Conservation (phyloP, 805 yeast genomes). For the Dipodascopsis uninucleata region DNA sequence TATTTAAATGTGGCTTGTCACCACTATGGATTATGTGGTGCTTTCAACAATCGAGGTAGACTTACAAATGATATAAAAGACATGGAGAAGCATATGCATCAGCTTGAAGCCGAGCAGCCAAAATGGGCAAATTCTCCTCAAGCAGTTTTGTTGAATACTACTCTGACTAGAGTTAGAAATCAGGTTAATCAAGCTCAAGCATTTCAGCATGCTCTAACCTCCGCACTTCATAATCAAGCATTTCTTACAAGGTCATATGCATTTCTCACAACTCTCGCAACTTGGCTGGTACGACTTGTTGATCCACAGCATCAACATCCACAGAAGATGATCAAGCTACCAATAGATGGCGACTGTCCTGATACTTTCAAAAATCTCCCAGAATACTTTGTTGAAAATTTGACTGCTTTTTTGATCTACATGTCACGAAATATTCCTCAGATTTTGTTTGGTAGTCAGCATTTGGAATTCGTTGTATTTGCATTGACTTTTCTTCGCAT, state of each 20-base stretch:
- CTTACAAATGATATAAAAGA: slow-evolving; percentile 49
- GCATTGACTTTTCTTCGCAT: slow-evolving; percentile 73
- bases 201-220: slow-evolving; percentile 56
- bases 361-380: slow-evolving; percentile 81
- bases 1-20: slow-evolving; percentile 72
- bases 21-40: slow-evolving; percentile 88
- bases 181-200: slow-evolving; percentile 41
- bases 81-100: slow-evolving; percentile 47
- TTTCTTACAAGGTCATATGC: slow-evolving; percentile 69
- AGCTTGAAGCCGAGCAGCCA: slow-evolving; percentile 43
- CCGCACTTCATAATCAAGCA: slow-evolving; percentile 54
- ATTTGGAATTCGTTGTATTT: slow-evolving; percentile 57
- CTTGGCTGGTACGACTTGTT: slow-evolving; percentile 64
- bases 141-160: slow-evolving; percentile 31
- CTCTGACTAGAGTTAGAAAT: slow-evolving; percentile 47
- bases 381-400: slow-evolving; percentile 79
- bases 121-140: slow-evolving; percentile 29
- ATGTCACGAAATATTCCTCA: slow-evolving; percentile 50
- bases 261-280: slow-evolving; percentile 69
- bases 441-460: slow-evolving; percentile 47
- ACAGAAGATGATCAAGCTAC: slow-evolving; percentile 46
- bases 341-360: slow-evolving; percentile 52
- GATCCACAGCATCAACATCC: slow-evolving; percentile 73
- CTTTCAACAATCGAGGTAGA: slow-evolving; percentile 54
- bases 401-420: slow-evolving; percentile 65